phyloP scores from a whole-genome alignment of 2,329 filamentous ascomycete genomes.

The Claviceps monticola region DNA sequence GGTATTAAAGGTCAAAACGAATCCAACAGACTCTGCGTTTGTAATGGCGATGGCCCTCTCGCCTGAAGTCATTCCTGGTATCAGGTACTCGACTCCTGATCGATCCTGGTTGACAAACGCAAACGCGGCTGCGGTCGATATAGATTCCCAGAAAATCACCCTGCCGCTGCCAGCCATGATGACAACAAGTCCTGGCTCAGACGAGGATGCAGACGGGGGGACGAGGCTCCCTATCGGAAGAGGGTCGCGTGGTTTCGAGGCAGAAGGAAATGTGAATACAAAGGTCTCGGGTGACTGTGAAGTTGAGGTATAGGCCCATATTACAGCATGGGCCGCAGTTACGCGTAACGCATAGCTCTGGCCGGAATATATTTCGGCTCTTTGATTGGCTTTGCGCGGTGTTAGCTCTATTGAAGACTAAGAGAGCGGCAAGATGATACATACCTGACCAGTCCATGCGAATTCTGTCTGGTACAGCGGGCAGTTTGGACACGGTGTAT shows the following conservation, averaged over 20 bases:
- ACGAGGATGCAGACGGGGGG: slow-evolving; percentile 60
- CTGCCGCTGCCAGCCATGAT: slow-evolving; percentile 73
- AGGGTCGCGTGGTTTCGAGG: slow-evolving; percentile 52
- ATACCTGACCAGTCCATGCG: slow-evolving; percentile 51
- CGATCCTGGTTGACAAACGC: slow-evolving; percentile 73
- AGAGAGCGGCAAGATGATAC: slow-evolving; percentile 20
- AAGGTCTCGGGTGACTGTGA: slow-evolving; percentile 62
- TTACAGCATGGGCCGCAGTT: slow-evolving; percentile 67
- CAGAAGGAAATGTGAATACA: slow-evolving; percentile 64
- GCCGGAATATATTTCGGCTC: slow-evolving; percentile 50
- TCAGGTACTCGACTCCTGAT: slow-evolving; percentile 60
- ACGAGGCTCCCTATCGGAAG: slow-evolving; percentile 76
- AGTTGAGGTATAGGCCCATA: slow-evolving; percentile 76
- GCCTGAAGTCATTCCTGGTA: slow-evolving; percentile 62
- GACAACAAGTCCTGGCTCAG: slow-evolving; percentile 74
- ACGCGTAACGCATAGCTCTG: slow-evolving; percentile 67
- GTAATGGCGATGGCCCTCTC: slow-evolving; percentile 67
- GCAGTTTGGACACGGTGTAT: slow-evolving; percentile 75
- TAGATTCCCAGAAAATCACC: slow-evolving; percentile 89
- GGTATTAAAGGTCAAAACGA: slow-evolving; percentile 71
- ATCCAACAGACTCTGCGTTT: slow-evolving; percentile 74
- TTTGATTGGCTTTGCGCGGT: slow-evolving; percentile 39
- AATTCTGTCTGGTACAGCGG: slow-evolving; percentile 66
- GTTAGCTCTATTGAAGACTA: background rate
- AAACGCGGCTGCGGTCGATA: slow-evolving; percentile 74